A percentile compares a stretch with the other conserved stretches of the same genome.
Conservation (phyloP, 2,329 filamentous ascomycete species). For the Furcasterigmium furcatum region DNA sequence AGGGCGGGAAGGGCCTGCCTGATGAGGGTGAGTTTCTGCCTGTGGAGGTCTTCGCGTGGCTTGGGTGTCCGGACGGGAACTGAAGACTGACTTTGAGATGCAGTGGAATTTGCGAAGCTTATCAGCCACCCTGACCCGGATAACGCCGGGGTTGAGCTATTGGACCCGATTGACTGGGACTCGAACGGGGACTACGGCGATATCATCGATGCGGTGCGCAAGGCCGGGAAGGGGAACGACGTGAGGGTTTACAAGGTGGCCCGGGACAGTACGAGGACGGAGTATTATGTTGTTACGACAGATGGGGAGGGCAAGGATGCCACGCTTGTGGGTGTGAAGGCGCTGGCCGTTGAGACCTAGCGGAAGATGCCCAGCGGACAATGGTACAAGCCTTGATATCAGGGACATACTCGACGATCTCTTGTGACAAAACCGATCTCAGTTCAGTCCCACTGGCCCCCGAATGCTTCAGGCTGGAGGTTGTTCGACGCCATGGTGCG, state of each 20-base stretch:
- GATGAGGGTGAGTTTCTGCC: conserved; percentile 51
- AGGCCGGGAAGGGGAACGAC: conserved; percentile 60
- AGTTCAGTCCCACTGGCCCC: too few relatives aligned
- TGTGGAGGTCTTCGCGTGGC: neutral
- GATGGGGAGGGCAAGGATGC: conserved; percentile 52
- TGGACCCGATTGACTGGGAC: conserved; percentile 72
- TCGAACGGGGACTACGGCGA: conserved; percentile 64
- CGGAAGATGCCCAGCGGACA: too few relatives aligned
- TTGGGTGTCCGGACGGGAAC: neutral
- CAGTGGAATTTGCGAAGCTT: conserved; percentile 60
- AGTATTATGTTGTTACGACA: conserved; percentile 77
- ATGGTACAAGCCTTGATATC: too few relatives aligned
- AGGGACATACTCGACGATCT: too few relatives aligned
- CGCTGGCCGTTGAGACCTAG: conserved; percentile 70
- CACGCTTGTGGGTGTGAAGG: conserved; percentile 74
- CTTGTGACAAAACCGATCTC: too few relatives aligned
- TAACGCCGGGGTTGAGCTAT: conserved; percentile 58
- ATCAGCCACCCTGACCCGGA: conserved; percentile 55
- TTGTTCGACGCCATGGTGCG: too few relatives aligned
- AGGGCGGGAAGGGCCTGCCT: conserved; percentile 48
- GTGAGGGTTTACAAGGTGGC: conserved; percentile 73
- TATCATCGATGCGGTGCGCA: conserved; percentile 65
- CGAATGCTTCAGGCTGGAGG: too few relatives aligned
- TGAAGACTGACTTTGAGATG: neutral
- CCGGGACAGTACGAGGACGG: conserved; percentile 58